Base-by-base conservation (phyloP, 345 rosid genomes). In the Atalantia buxifolia region DNA sequence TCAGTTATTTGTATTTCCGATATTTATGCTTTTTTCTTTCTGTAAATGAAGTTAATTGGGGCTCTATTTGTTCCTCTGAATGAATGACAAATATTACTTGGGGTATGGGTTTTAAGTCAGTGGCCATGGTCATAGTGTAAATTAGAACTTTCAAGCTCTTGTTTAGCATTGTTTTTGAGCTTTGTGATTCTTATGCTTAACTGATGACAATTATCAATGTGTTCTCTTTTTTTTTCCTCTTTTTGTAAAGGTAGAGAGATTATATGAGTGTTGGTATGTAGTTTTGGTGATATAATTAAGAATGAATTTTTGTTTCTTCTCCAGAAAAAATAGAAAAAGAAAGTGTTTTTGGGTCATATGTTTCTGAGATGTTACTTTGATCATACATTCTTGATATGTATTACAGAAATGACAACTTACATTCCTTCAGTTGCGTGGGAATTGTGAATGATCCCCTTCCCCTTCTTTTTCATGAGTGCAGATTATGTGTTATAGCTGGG, bases 401-500 rank as follows among this genome's bases (percentile, higher is more conserved):
- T 72, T 66, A 48, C 6, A 65, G 22, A 66, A 27, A 30, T 42
- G 14, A 40, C 6, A 9, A 7, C 33, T 31, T 4, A 9, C 27
- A 67, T 27, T 74, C 36, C 3, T 68, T 40, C 10, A 31, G 1
- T 33, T 53, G 4, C 38, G 19, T 56, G 64, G 50, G 55, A 66
- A 42, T 75, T 61, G 30, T 42, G 31, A 63, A 63, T 53, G 28
- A 9, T 22, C 13, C 6, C n/a, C 13, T 19, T 4, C 24, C 14
- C 7, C 59, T 19, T 50, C 27, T 9, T 57, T 76, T 72, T 70
- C 13, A 2, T 72, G 21, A 42, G 2, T 84, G 88, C 88, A 96
- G 99, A 73, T 68, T 96, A 59, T 96, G 99, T 50, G 91, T 96
- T 65, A 94, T 96, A 57, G 99, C 98, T 62, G 99, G 97, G 75